Conservation (phyloP, 345 rosid genomes). For the Laguncularia racemosa region DNA sequence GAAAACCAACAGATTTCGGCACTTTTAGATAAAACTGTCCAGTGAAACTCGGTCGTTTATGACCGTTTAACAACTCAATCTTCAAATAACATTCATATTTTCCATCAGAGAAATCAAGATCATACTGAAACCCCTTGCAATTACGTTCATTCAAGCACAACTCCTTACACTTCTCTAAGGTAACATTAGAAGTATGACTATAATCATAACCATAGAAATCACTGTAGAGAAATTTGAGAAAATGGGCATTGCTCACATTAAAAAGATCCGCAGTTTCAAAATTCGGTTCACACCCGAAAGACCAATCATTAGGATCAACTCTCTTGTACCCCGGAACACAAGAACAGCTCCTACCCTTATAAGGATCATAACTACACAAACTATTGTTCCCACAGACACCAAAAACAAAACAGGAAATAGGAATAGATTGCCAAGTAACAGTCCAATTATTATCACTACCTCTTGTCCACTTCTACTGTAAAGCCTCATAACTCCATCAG, state of each 20-base stretch:
- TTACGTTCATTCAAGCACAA: slow-evolving; percentile 1
- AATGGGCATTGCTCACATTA: background rate
- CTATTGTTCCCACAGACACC: slow-evolving; percentile 31
- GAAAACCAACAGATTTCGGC: slow-evolving; percentile 7
- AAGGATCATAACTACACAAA: background rate
- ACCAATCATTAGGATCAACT: slow-evolving; percentile 18
- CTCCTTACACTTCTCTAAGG: slow-evolving; percentile 8
- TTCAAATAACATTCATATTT: slow-evolving; percentile 15
- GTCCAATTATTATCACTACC: slow-evolving; percentile 9
- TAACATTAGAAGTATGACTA: background rate
- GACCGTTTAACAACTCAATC: slow-evolving; percentile 15
- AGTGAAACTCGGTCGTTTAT: background rate
- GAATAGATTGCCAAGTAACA: slow-evolving; percentile 19
- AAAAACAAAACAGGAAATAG: slow-evolving; percentile 13
- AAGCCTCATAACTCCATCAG: slow-evolving; percentile 17
- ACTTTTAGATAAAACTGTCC: slow-evolving; percentile 20
- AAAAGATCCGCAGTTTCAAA: slow-evolving; percentile 11
- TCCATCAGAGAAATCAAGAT: background rate
- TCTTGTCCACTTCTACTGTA: slow-evolving; percentile 17
- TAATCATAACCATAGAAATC: slow-evolving; percentile 4
- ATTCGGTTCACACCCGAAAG: slow-evolving; percentile 21
- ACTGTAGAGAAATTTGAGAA: slow-evolving; percentile 11
- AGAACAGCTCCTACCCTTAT: slow-evolving; percentile 20
- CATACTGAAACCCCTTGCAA: slow-evolving; percentile 16
- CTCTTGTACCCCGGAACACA: slow-evolving; percentile 24